phyloP scores from a whole-genome alignment of 169 alveolate species.

The Plasmodium billcollinsi region DNA sequence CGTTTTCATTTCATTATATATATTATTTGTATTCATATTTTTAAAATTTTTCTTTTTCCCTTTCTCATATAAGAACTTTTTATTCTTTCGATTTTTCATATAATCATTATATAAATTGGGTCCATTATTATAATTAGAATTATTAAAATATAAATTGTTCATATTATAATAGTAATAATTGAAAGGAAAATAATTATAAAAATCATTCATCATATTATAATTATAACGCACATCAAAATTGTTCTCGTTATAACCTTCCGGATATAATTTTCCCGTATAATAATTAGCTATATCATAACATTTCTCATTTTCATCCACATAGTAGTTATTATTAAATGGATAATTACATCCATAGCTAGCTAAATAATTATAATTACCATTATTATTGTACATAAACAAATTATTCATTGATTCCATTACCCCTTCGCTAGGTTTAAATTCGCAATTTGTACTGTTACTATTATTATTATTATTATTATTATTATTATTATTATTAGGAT shows the following conservation, averaged over 20 bases:
- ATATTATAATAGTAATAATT: constrained; percentile 69
- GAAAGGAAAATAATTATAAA: constrained; percentile 57
- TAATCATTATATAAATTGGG: constrained; percentile 18
- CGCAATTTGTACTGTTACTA: neutral
- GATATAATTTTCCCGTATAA: constrained; percentile 37
- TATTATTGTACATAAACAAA: constrained; percentile 39
- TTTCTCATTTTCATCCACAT: constrained; percentile 59
- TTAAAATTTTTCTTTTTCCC: constrained; percentile 55
- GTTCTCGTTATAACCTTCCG: constrained; percentile 13
- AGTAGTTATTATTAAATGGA: constrained; percentile 47
- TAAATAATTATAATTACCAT: constrained; percentile 26
- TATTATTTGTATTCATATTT: constrained; percentile 38
- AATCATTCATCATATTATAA: constrained; percentile 42
- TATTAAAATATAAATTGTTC: constrained; percentile 34
- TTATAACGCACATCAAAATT: constrained; percentile 38
- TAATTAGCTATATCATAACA: constrained; percentile 39
- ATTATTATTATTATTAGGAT: too few relatives aligned
- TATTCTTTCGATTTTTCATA: constrained; percentile 40
- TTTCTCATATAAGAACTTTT: constrained; percentile 47
- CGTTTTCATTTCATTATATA: constrained; percentile 63
- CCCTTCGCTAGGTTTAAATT: constrained; percentile 1
- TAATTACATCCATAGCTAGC: constrained; percentile 22
- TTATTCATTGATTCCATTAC: constrained; percentile 31
- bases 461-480: constrained; percentile 1
- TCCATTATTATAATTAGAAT: constrained; percentile 6